These are phyloP conservation scores for Citrus sinensis DNA, from an alignment of 345 rosid species.

Conservation along the genomic window DNA sequence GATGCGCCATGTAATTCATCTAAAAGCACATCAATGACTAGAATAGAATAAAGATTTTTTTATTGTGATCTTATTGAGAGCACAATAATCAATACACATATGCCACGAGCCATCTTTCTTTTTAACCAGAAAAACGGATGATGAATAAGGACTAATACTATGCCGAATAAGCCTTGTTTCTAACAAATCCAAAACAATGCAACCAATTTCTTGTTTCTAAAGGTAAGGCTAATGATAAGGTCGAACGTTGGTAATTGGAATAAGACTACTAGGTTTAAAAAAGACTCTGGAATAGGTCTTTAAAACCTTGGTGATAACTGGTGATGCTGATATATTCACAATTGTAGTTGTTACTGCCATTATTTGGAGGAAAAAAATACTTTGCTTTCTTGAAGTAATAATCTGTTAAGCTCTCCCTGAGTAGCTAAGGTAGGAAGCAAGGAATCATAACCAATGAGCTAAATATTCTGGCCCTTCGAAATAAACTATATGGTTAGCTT, in stretches of 20 bases:
- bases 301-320: neutral
- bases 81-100: neutral
- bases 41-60: neutral
- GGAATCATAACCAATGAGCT: neutral
- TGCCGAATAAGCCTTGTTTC: neutral
- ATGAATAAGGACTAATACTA: neutral
- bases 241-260: neutral
- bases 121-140: neutral
- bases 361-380: neutral
- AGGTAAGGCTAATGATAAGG: too few species aligned
- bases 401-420: neutral
- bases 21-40: neutral
- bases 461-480: neutral
- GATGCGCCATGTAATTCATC: neutral
- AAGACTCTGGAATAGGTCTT: neutral
- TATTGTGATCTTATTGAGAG: neutral
- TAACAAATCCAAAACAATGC: neutral
- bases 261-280: neutral
- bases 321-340: neutral
- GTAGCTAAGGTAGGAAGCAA: neutral
- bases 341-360: neutral
- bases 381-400: neutral
- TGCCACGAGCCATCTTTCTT: neutral
- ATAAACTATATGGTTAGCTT: neutral
- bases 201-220: neutral